Conservation (phyloP, 495 filamentous ascomycete genomes). For the Annulohypoxylon bovei region DNA sequence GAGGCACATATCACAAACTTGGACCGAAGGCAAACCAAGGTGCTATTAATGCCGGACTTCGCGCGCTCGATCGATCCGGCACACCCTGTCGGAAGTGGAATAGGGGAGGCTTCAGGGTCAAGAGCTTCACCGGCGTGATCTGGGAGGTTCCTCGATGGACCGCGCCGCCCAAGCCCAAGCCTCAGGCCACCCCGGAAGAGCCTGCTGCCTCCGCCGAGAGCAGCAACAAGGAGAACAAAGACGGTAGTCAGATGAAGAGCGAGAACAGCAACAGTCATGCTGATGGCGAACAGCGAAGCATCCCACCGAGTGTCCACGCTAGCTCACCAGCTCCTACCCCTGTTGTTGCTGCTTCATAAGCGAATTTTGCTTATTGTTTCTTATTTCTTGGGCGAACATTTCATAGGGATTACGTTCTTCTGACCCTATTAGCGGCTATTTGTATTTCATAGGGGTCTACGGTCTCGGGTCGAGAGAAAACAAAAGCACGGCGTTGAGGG, state of each 20-base stretch:
- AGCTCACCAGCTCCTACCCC: constrained; percentile 58
- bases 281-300: constrained; percentile 58
- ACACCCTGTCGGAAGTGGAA: constrained; percentile 93
- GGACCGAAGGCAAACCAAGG: constrained; percentile 98
- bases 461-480: constrained; percentile 31
- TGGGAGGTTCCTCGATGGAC: constrained; percentile 91
- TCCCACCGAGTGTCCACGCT: constrained; percentile 51
- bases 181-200: constrained; percentile 47
- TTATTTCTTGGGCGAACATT: neutral
- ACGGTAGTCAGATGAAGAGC: constrained; percentile 73
- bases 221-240: constrained; percentile 80
- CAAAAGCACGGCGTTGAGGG: constrained; percentile 39
- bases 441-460: constrained; percentile 30
- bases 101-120: constrained; percentile 80
- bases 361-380: neutral
- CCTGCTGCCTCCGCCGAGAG: constrained; percentile 66
- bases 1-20: constrained; percentile 72
- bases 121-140: constrained; percentile 89
- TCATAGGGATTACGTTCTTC: constrained; percentile 4
- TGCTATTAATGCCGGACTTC: constrained; percentile 95
- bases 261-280: constrained; percentile 74
- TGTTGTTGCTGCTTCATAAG: constrained; percentile 38
- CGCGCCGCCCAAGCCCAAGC: constrained; percentile 67
- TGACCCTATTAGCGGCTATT: constrained; percentile 1
- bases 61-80: constrained; percentile 89